Evolutionary conservation across 148 eudicot genomes (phyloP).

Genomic region (Simmondsia chinensis): DNA sequence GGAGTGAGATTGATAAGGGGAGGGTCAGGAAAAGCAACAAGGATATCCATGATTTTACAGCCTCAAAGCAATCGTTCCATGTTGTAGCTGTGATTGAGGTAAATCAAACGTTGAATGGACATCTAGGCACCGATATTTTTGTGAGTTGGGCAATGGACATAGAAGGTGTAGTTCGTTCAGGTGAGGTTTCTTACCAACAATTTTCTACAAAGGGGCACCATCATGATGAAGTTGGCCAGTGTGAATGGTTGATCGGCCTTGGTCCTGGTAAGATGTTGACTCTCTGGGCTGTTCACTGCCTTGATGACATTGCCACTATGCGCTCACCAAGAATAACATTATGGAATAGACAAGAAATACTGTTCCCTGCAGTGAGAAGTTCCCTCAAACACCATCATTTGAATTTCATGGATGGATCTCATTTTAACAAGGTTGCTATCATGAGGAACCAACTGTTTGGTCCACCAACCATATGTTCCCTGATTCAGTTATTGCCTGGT

Average conservation of each 20-base stretch:
- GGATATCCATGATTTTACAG: constrained; percentile 41
- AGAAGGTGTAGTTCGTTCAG: constrained; percentile 32
- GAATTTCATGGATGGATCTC: constrained; percentile 9
- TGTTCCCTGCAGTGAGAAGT: constrained; percentile 15
- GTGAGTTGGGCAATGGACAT: constrained; percentile 74
- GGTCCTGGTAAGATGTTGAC: constrained; percentile 59
- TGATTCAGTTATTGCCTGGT: constrained; percentile 46
- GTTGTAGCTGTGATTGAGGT: constrained; percentile 73
- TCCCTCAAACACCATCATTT: constrained; percentile 4
- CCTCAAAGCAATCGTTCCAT: constrained; percentile 39
- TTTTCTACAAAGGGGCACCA: constrained; percentile 27
- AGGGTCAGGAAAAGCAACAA: constrained; percentile 45
- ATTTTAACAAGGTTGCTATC: constrained; percentile 48
- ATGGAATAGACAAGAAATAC: constrained; percentile 56
- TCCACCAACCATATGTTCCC: constrained; percentile 68
- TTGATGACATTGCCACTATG: constrained; percentile 80
- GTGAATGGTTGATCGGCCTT: constrained; percentile 89
- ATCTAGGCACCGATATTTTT: constrained; percentile 55
- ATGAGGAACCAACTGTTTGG: constrained; percentile 47
- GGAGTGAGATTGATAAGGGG: constrained; percentile 84
- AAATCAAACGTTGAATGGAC: constrained; percentile 60
- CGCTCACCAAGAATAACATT: constrained; percentile 75
- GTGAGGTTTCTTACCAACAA: constrained; percentile 21
- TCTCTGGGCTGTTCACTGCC: constrained; percentile 88
- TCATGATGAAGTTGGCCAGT: constrained; percentile 48